These are phyloP conservation scores for Saccharomyces mikatae DNA, from an alignment of 805 yeast species.

Conservation along the genomic window DNA sequence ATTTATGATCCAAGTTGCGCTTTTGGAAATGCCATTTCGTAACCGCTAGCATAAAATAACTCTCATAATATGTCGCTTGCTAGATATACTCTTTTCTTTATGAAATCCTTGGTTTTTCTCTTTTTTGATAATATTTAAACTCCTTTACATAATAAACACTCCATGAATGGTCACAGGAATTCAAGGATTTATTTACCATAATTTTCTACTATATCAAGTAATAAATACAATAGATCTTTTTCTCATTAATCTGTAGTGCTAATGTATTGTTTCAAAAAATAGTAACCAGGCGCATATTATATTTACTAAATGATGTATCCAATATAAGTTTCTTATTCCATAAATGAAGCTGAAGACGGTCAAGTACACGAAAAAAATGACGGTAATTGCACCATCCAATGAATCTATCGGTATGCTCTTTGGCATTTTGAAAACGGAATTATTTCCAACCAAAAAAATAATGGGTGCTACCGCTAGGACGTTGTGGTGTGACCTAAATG, in stretches of 20 bases:
- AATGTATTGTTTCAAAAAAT: background rate
- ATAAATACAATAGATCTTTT: background rate
- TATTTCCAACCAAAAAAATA: conserved; percentile 47
- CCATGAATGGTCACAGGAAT: background rate
- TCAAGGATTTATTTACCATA: background rate
- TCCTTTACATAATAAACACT: background rate
- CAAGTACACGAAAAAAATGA: conserved; percentile 41
- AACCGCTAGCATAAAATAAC: background rate
- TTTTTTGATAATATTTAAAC: background rate
- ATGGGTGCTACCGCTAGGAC: conserved; percentile 70
- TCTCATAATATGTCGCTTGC: background rate
- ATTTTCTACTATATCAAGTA: background rate
- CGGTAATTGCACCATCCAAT: conserved; percentile 29
- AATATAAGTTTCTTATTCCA: conserved; percentile 76
- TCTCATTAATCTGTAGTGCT: background rate
- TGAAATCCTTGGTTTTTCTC: background rate
- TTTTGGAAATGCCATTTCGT: background rate
- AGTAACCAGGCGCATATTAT: conserved; percentile 40
- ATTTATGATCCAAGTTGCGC: background rate
- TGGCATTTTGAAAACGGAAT: conserved; percentile 45
- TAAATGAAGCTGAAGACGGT: conserved; percentile 56
- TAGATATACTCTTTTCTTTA: background rate
- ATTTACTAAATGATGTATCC: conserved; percentile 74
- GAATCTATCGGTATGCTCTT: conserved; percentile 12
- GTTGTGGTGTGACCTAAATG: conserved; percentile 83